phyloP scores from a whole-genome alignment of 495 filamentous ascomycete genomes.

The Hyaloscypha bicolor region DNA sequence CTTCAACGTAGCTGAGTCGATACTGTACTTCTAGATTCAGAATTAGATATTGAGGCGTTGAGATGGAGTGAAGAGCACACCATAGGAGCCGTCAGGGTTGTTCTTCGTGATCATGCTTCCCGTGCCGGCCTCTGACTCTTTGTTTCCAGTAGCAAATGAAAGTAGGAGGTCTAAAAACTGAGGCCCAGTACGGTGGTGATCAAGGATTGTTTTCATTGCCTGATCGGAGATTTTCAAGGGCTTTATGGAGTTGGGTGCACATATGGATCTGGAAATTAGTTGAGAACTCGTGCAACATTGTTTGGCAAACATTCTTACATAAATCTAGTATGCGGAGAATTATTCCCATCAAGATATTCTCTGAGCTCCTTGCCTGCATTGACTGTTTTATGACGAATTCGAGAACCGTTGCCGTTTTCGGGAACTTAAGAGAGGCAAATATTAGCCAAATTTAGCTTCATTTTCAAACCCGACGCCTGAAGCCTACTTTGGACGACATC shows the following conservation, averaged over 20 bases:
- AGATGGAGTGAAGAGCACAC: neutral
- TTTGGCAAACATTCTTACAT: neutral
- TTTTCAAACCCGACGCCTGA: neutral
- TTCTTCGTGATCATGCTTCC: slow-evolving; percentile 2
- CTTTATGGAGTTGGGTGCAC: slow-evolving; percentile 9
- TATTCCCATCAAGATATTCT: neutral
- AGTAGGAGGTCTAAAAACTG: slow-evolving; percentile 8
- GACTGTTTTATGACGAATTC: neutral
- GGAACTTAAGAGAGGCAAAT: too few relatives aligned
- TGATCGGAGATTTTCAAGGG: neutral
- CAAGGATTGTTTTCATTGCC: neutral
- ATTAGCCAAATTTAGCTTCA: neutral
- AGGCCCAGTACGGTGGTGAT: neutral
- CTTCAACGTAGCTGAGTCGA: slow-evolving; percentile 9
- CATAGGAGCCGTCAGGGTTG: neutral
- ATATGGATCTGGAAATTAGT: neutral
- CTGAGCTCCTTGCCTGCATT: neutral
- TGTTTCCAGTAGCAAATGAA: slow-evolving; percentile 7
- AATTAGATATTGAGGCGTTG: neutral
- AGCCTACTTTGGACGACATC: neutral
- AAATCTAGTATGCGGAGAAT: neutral
- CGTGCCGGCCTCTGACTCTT: slow-evolving; percentile 8
- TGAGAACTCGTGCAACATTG: neutral
- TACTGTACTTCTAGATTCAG: slow-evolving; percentile 9
- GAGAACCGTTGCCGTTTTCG: neutral